Base-by-base conservation (phyloP, 805 yeast species). In the Nakazawaea ishiwadae region DNA sequence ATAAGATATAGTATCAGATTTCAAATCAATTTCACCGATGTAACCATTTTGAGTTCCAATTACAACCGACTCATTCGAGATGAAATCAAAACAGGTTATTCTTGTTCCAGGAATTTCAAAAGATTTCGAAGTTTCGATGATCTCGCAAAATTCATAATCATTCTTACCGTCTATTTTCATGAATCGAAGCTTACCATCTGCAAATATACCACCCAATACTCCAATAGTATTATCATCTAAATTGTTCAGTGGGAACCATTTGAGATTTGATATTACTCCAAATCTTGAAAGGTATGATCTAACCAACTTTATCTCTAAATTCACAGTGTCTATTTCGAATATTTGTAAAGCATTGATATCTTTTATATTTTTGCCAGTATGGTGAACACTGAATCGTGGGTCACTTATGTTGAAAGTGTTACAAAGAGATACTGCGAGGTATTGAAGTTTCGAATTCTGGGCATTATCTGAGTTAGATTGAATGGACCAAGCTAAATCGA, bases 1-100 rank as follows among this genome's bases (percentile, higher is more conserved):
- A 33, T 28, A 42, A 14, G 15, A 15, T 4, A 37, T 17, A 3
- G 31, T 6, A 10, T 28, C 26, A 10, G 38, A 17, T 7, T 15
- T 29, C 1, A 78, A 49, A 9, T 68, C 62, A 44, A 69, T 80
- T 51, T 81, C 88, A 0, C 78, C 79, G 8, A 84, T 58, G 23
- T 62, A 63, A 0, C 93, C 93, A 40, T 75, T 71, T 2, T 66
- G 56, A 4, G 76, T 69, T 0, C 90, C 91, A 23, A 77, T 75
- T 2, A 81, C 54, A 1, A 84, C 54, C 10, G 53, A 62, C 3
- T 63, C 60, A 4, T 64, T 51, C 8, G 68, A 66, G 4, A 75
- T 31, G 59, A 73, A 74, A 47, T 73, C 79, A 47, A 64, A 71
- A 27, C 74, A 56, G 1, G 79, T 68, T 4, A 81, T 71, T 31